Base-by-base conservation (phyloP, 257 asterid species). In the Marsdenia floribunda region DNA sequence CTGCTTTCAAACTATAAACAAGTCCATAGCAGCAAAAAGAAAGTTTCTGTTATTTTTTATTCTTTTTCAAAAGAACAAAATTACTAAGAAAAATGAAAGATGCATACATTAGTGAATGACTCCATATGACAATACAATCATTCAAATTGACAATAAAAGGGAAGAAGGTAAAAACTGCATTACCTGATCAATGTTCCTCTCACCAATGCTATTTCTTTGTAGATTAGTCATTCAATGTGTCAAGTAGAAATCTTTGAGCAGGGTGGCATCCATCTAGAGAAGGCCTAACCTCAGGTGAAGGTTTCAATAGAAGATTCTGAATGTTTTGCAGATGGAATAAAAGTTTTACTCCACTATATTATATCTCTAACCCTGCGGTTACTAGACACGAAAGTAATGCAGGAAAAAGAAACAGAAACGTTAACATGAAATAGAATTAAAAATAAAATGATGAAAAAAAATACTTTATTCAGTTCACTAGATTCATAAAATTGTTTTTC, bases 151-250 rank as follows among this genome's bases (percentile, higher is more conserved):
- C 24, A 64, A 33, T 5, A 52, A 54, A 3, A 19, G 15, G 68
- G 8, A 44, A 26, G 18, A 57, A 57, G 49, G 38, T 2, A 8
- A 52, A 44, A 13, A 64, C 37, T 67, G 75, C 57, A 55, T 77
- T 76, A 88, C 96, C 96, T 86, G 91, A 75, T 81, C 82, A 54
- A 87, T 81, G 66, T 85, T 84, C 87, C 85, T 82, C 74, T 85
- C 96, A 9, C 83, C 87, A 63, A 86, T 76, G 79, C 87, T 80
- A 77, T 81, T 79, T 63, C 81, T 74, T 82, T 69, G 89, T 75
- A 68, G 42, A 70, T 73, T 80, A 82, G 82, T 83, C 96, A 88
- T 90, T 87, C 85, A 80, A 58, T 70, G 61, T 63, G 76, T 88
- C 79, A 80, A 74, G 67, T 22, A 79, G 68, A 74, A 66, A 83